Evolutionary conservation across 306 rosid species (phyloP).

Genomic region (Cucumis cinereus): DNA sequence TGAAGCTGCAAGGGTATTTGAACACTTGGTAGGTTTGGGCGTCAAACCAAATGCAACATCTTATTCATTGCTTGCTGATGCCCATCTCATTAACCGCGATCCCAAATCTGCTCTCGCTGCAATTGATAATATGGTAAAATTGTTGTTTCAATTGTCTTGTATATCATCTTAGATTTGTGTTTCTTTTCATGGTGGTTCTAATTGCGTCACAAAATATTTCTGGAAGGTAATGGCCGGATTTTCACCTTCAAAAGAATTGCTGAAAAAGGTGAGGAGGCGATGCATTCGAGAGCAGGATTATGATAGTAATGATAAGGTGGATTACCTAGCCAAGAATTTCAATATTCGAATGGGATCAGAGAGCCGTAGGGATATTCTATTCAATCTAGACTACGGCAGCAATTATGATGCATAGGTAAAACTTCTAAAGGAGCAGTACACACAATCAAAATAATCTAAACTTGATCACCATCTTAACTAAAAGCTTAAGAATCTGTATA

Average conservation of each 20-base stretch:
- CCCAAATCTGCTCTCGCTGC: conserved; percentile 51
- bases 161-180: neutral
- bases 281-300: conserved; percentile 65
- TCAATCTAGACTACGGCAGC: conserved; percentile 45
- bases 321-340: conserved; percentile 33
- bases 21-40: conserved; percentile 64
- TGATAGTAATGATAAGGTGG: conserved; percentile 47
- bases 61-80: conserved; percentile 63
- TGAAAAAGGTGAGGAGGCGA: conserved; percentile 63
- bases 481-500: neutral
- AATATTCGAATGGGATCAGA: conserved; percentile 40
- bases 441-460: neutral
- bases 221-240: conserved; percentile 63
- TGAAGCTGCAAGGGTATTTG: conserved; percentile 79
- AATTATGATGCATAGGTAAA: conserved; percentile 38
- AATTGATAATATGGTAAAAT: conserved; percentile 62
- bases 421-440: conserved; percentile 2
- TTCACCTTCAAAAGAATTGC: conserved; percentile 47
- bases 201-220: conserved; percentile 13
- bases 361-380: conserved; percentile 44
- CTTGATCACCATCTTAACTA: neutral
- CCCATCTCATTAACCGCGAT: conserved; percentile 77
- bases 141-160: conserved; percentile 1
- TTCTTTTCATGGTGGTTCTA: conserved; percentile 2
- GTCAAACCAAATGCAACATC: conserved; percentile 76